phyloP scores from a whole-genome alignment of 2,329 filamentous ascomycete genomes.

The Parafenestella ontariensis region DNA sequence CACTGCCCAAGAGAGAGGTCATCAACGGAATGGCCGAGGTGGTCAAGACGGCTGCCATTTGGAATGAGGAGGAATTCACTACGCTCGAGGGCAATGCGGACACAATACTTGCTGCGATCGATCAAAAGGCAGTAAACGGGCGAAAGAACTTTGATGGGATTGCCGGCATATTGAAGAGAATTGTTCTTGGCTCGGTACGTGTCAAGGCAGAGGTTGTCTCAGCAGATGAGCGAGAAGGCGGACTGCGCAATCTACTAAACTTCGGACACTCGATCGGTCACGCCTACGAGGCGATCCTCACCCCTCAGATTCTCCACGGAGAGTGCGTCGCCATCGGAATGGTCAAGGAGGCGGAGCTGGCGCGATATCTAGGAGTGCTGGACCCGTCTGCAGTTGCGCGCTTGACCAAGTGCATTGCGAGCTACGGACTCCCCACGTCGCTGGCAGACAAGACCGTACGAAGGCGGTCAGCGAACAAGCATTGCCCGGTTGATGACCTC shows the following conservation, averaged over 20 bases:
- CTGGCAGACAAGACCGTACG: conserved; percentile 82
- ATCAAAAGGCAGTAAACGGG: conserved; percentile 63
- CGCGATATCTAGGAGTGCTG: conserved; percentile 85
- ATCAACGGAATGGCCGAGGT: conserved; percentile 99
- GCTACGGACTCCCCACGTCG: conserved; percentile 87
- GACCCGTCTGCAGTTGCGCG: conserved; percentile 87
- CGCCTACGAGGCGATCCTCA: conserved; percentile 92
- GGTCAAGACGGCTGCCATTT: conserved; percentile 96
- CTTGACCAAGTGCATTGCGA: conserved; percentile 90
- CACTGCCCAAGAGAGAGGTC: conserved; percentile 87
- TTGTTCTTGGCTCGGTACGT: conserved; percentile 87
- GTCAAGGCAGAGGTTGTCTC: conserved; percentile 96
- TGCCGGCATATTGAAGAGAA: conserved; percentile 57
- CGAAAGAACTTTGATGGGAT: conserved; percentile 73
- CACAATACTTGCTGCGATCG: conserved; percentile 75
- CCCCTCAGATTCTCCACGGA: conserved; percentile 92
- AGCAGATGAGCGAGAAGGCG: conserved; percentile 91
- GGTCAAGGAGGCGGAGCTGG: conserved; percentile 96
- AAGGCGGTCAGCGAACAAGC: conserved; percentile 82
- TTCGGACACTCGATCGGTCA: conserved; percentile 99
- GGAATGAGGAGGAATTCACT: conserved; percentile 86
- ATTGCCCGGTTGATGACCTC: conserved; percentile 84
- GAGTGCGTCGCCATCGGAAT: conserved; percentile 97
- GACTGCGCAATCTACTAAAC: conserved; percentile 91
- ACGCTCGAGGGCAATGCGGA: conserved; percentile 82